Evolutionary conservation across 345 rosid genomes (phyloP), one percentile per base, ranked within the genome.

Genomic region (Citrus glauca): DNA sequence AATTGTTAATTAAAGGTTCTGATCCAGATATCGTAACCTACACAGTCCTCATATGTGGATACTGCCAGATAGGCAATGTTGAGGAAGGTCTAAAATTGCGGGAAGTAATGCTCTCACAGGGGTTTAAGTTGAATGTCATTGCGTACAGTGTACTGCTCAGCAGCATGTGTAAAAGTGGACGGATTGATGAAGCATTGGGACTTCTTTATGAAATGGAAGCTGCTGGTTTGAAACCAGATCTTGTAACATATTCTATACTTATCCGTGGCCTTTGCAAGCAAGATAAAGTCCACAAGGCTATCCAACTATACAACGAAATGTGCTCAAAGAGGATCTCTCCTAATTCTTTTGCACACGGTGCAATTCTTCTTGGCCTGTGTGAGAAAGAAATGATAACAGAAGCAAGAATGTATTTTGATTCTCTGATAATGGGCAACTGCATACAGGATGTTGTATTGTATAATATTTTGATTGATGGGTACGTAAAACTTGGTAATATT

Each of bases 251-350:
- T 73, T 90, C 95, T 32, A 82, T 91, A 66, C 91, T 92, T 81
- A 86, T 94, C 80, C 92, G 83, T 79, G 90, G 90, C 17, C 88
- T 94, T 45, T 94, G 97, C 85, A 92, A 85, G 86, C 83, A 87
- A 86, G 95, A 93, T 77, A 81, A 92, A 74, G 77, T 91, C 45
- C 80, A 85, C 30, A 72, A 76, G 73, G 97, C 94, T 80, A 84
- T 88, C 76, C 75, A 77, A 73, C 86, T 94, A 22, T 92, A 83
- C 76, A 61, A 72, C 24, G 85, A 88, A 76, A 89, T 90, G 94
- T 77, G 82, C 79, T 37, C 73, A 67, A 82, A 80, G 67, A 81
- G 86, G 78, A 88, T 91, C 67, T 69, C 35, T 59, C 89, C 92
- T 33, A 88, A 86, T 80, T 85, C 89, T 67, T 74, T 82, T 70